Conservation (phyloP, 176 grass and related monocot species). For the Musa schizocarpa region DNA sequence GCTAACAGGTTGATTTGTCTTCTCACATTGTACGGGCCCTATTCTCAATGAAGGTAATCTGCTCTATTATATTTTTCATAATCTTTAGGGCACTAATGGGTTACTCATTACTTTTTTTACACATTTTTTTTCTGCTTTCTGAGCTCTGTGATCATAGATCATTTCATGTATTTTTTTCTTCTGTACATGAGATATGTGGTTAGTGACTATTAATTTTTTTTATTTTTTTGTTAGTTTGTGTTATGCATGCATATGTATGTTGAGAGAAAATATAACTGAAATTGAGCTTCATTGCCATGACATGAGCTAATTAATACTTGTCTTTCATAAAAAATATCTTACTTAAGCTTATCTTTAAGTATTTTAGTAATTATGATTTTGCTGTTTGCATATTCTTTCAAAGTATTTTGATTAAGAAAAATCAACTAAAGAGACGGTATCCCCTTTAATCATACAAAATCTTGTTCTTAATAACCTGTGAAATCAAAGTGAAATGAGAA, state of each 20-base stretch:
- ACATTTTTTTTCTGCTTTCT: neutral
- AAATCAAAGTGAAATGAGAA: too few relatives aligned
- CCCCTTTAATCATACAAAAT: too few relatives aligned
- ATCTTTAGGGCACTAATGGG: neutral
- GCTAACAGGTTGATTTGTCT: constrained; percentile 74
- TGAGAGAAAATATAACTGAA: neutral
- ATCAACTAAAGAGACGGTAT: too few relatives aligned
- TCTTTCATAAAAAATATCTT: neutral
- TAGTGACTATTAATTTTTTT: neutral
- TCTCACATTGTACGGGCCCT: constrained; percentile 84
- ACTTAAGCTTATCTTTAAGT: too few relatives aligned
- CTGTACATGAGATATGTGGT: neutral
- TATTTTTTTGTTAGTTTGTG: neutral
- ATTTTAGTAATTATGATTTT: too few relatives aligned
- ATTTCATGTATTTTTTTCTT: neutral
- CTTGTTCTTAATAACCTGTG: too few relatives aligned
- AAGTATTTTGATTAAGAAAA: too few relatives aligned
- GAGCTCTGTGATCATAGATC: neutral
- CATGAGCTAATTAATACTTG: neutral
- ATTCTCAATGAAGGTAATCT: constrained; percentile 60
- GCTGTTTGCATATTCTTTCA: too few relatives aligned
- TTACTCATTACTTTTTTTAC: neutral
- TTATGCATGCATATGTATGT: neutral
- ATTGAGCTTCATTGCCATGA: neutral
- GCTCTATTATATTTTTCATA: neutral